Base-by-base conservation (phyloP, 768 basidiomycete species). In the Boletus speciosus region DNA sequence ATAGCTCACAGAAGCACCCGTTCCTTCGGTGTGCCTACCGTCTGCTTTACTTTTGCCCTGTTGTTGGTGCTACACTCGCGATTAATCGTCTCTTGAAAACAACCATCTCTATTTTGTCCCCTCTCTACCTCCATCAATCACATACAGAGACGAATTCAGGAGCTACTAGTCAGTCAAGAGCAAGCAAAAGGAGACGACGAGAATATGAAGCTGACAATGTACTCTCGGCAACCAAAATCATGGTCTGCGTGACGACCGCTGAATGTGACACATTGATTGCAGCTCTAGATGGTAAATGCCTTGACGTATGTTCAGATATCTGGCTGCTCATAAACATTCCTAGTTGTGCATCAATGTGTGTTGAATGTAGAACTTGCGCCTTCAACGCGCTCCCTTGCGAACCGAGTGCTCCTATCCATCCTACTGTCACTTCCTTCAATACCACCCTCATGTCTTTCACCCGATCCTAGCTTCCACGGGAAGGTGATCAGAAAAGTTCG, bases 121-220 rank as follows among this genome's bases (percentile, higher is more conserved):
- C 73, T 34, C 62, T 89, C 15, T 72, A 88, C 52, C 65, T 78
- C 0, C 67, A 68, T 5, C 69, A 74, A 25, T 54, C 74, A 4
- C 74, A 76, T 9, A 56, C 60, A 9, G 64, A 71, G 35, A 48
- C 53, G 21, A 42, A 51, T 25, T 64, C 62, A 1, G 68, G 54
- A 15, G 55, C 62, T 39, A 61, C 59, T 3, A 15, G 51, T 60
- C 43, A 71, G 61, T 73, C 63, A 14, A 82, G 75, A 64, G 84
- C 82, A 61, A 79, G 81, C 51, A 91, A 83, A 67, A 93, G 89
- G 66, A 76, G 85, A 43, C 76, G 79, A 19, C 79, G 83, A 21
- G 84, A 78, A 12, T 91, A 84, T 58, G 88, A 92, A 68, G 88
- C 82, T 10, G 89, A 89, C 50, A 88, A 87, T 61, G 71, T 86